A percentile compares a stretch with the other conserved stretches of the same genome.
Evolutionary conservation across 108 stramenopile genomes (phyloP).

Genomic region (Skeletonema costatum): DNA sequence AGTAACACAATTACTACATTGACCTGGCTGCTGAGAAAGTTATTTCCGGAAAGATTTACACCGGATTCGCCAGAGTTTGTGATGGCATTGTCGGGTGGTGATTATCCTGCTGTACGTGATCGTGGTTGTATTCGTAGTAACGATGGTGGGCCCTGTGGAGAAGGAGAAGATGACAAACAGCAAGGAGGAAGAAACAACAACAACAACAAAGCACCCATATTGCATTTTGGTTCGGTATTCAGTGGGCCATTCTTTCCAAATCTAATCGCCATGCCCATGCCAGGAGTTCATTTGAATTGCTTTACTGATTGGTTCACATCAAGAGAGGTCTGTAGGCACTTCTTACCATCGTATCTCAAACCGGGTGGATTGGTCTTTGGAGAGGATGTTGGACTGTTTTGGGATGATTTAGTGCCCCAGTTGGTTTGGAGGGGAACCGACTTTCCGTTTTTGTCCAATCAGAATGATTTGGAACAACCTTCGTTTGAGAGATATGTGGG

Average conservation of each 20-base stretch:
- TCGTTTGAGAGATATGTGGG: neutral
- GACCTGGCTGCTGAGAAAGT: neutral
- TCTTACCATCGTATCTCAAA: neutral
- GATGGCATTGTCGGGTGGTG: neutral
- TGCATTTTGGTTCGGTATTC: neutral
- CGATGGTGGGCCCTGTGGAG: neutral
- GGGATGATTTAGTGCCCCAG: constrained; percentile 2
- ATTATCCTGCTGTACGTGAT: neutral
- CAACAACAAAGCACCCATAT: neutral
- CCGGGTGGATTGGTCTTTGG: neutral
- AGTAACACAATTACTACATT: neutral
- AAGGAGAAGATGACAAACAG: too few relatives aligned
- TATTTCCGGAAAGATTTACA: neutral
- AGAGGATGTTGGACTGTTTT: neutral
- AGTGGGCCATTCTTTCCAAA: neutral
- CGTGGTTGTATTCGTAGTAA: neutral
- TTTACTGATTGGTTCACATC: neutral
- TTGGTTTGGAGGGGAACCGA: constrained; percentile 5
- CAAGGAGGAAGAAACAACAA: too few relatives aligned
- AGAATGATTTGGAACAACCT: neutral
- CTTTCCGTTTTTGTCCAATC: neutral
- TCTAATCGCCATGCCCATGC: constrained; percentile 1
- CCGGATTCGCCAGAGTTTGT: neutral
- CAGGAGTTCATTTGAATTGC: neutral
- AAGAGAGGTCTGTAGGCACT: neutral